These are phyloP conservation scores for Cladorrhinum samala DNA, from an alignment of 495 filamentous ascomycete species.

Conservation along the genomic window DNA sequence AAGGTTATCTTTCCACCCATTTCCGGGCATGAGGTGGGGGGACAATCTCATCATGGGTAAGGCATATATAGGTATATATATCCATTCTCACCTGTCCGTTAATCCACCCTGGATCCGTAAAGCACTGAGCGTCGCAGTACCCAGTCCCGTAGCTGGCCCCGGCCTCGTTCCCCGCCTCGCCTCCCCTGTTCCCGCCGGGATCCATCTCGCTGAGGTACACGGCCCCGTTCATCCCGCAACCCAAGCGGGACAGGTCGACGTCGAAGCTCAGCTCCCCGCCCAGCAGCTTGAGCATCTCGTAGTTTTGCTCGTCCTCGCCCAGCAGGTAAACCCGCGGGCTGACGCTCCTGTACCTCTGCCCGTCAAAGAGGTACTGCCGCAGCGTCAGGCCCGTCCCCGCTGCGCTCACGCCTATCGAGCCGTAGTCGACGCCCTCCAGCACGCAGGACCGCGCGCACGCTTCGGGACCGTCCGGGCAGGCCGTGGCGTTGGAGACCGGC, in stretches of 20 bases:
- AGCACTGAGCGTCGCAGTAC: slow-evolving; percentile 68
- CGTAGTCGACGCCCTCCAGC: slow-evolving; percentile 42
- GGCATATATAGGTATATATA: too few relatives aligned
- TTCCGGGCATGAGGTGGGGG: too few relatives aligned
- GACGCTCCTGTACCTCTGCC: slow-evolving; percentile 20
- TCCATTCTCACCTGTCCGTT: slow-evolving; percentile 42
- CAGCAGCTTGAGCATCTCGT: slow-evolving; percentile 53
- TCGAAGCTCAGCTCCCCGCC: slow-evolving; percentile 59
- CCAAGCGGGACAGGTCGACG: slow-evolving; percentile 54
- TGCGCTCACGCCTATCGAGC: slow-evolving; percentile 39
- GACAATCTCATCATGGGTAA: too few relatives aligned
- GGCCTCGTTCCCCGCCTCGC: slow-evolving; percentile 50
- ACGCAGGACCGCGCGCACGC: slow-evolving; percentile 48
- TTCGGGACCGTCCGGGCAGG: slow-evolving; percentile 42
- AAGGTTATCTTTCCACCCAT: too few relatives aligned
- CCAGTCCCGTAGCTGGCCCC: slow-evolving; percentile 61
- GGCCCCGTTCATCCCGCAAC: slow-evolving; percentile 63
- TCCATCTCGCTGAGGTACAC: slow-evolving; percentile 63
- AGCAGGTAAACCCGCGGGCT: slow-evolving; percentile 59
- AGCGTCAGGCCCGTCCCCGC: slow-evolving; percentile 35
- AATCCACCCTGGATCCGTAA: slow-evolving; percentile 43
- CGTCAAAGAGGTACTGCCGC: slow-evolving; percentile 37
- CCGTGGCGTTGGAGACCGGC: slow-evolving; percentile 35
- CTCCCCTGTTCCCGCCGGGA: slow-evolving; percentile 47
- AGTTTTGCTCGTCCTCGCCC: slow-evolving; percentile 45